Conservation (phyloP, 2,329 filamentous ascomycete genomes). For the Diaporthe australafricana region DNA sequence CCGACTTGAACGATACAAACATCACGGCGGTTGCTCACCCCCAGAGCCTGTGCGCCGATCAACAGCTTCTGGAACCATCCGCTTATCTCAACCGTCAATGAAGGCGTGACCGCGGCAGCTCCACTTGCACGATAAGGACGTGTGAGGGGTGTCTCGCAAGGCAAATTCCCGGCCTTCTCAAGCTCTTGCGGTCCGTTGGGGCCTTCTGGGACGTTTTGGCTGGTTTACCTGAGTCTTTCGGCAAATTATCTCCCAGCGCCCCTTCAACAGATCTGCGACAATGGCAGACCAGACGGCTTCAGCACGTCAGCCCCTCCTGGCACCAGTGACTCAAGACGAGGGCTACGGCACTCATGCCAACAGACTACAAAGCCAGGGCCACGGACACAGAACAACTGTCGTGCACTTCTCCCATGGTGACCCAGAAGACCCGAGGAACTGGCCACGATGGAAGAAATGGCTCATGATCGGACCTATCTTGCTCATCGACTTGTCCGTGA, state of each 20-base stretch:
- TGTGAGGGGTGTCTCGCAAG: neutral
- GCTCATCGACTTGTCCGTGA: constrained; percentile 47
- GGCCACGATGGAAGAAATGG: constrained; percentile 49
- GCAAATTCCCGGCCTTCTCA: neutral
- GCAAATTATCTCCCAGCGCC: too few relatives aligned
- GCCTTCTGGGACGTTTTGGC: neutral
- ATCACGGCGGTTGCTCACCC: neutral
- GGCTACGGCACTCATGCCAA: constrained; percentile 1
- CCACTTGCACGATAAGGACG: constrained; percentile 13
- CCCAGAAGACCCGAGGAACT: constrained; percentile 47
- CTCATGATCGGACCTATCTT: constrained; percentile 46
- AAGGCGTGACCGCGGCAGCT: constrained; percentile 22
- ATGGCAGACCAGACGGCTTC: neutral
- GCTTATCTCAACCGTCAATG: constrained; percentile 11
- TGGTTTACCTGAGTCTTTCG: neutral
- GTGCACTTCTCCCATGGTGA: constrained; percentile 39
- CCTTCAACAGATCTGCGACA: neutral
- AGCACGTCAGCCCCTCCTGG: constrained; percentile 26
- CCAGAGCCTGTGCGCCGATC: neutral
- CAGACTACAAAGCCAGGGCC: neutral
- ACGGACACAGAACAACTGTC: constrained; percentile 1
- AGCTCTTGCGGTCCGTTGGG: neutral
- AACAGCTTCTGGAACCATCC: neutral
- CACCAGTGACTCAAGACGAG: neutral
- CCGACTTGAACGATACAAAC: neutral